Base-by-base conservation (phyloP, 495 filamentous ascomycete species). In the Aspergillus ellipticus region DNA sequence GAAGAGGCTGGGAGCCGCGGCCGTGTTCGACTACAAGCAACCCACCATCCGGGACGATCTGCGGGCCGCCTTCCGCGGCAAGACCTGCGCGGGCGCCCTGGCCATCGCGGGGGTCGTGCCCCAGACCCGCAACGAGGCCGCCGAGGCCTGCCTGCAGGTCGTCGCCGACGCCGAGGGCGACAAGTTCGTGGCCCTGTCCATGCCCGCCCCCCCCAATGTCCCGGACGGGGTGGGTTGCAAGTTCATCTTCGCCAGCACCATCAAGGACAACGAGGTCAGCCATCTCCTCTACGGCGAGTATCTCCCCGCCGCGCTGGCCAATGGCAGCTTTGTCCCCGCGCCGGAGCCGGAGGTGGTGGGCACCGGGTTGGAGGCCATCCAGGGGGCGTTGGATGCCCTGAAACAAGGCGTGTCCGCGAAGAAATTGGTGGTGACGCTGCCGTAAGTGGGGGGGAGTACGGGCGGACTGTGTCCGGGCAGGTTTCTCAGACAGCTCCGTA, bases 1-100 rank as follows among this genome's bases (percentile, higher is more conserved):
- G 33, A 75, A 73, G 55, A 57, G 54, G 2, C 70, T 85, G 0
- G 84, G 85, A 6, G 85, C 84, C 1, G 68, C 46, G 26, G 45
- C 71, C 16, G 78, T 76, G 0, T 81, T 85, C 52, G 84, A 89
- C 66, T 85, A 88, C 64, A 71, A 70, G 2, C 67, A 57, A 47
- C 24, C 61, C 6, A 69, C 61, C 2, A 65, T 76, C 0, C 60
- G 71, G 5, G 41, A 65, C 0, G 68, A 69, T 21, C 48, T 73
- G 4, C 22, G 65, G 2, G 20, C 11, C 10, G 50, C 37, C 6
- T 3, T 62, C 2, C 6, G 39, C 4, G 53, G 29, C 2, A 72
- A 72, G n/a, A 66, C 56, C 33, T 15, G 59, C 0, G 66, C 58
- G n/a, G 70, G 77, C 1, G 65, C 64, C 3, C 39, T 62, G 2